A percentile compares a stretch with the other conserved stretches of the same genome.
phyloP scores from a whole-genome alignment of 805 yeast genomes.

The Wickerhamiella sergipiensis region DNA sequence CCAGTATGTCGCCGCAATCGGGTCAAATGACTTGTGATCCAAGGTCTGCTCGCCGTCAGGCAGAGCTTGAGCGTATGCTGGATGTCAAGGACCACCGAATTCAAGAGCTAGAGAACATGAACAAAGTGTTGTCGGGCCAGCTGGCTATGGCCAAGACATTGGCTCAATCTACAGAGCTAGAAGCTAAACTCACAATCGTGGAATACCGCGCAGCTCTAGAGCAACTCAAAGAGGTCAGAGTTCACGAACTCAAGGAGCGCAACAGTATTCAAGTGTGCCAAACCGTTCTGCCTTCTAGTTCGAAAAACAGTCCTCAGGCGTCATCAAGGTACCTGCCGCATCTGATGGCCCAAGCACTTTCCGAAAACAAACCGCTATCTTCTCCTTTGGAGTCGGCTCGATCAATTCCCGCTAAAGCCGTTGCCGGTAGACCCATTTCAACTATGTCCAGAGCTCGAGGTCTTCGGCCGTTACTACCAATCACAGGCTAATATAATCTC shows the following conservation, averaged over 20 bases:
- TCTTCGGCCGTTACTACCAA: neutral
- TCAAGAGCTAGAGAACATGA: neutral
- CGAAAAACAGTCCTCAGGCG: neutral
- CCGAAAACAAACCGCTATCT: neutral
- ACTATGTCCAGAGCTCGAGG: neutral
- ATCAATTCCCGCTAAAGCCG: no score
- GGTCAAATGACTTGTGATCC: neutral
- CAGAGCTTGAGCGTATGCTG: neutral
- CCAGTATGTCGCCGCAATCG: neutral
- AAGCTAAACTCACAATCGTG: neutral
- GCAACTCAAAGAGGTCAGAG: constrained; percentile 9
- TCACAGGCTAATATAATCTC: neutral
- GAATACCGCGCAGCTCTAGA: constrained; percentile 8
- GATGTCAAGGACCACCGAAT: neutral
- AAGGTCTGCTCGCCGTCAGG: neutral
- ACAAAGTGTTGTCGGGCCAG: neutral
- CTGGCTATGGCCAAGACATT: neutral
- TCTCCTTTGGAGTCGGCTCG: neutral
- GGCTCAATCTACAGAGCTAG: neutral
- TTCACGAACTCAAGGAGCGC: neutral
- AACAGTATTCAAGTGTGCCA: neutral
- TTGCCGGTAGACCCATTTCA: constrained; percentile 5
- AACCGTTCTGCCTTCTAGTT: neutral
- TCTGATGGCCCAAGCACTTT: neutral
- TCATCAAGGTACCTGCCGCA: neutral